Base-by-base conservation (phyloP, 116 monocot species). In the Posidonia oceanica region DNA sequence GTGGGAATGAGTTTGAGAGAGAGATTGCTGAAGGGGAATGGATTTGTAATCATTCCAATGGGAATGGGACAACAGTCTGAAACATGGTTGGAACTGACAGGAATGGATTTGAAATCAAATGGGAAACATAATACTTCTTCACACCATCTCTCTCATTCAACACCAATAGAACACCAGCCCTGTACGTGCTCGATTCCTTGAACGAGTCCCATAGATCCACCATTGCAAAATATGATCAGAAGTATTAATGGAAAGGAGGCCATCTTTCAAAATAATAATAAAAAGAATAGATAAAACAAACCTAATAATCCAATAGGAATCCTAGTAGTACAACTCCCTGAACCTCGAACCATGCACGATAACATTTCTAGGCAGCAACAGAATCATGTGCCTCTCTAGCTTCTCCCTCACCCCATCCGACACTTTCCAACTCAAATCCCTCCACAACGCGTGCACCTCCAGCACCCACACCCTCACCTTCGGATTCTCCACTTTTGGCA, bases 281-380 rank as follows among this genome's bases (percentile, higher is more conserved):
- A n/a, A 52, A 58, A 20, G 4, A 38, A 3, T 5, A 58, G 37
- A 57, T 23, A 7, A 52, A 22, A 61, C 66, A 12, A 38, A 95
- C 95, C 91, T 88, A 63, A 91, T 76, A 37, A 68, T 72, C 95
- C 95, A 95, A 44, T 95, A 91, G 39, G 91, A 84, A 52, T 95
- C 95, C 95, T 91, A 91, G 65, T 96, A 96, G 37, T 91, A 91
- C 17, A 91, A 85, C 83, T 96, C 96, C 42, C 75, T 54, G 55
- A 96, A 96, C 40, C 96, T 68, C 18, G 86, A 86, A 2, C 91
- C 96, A 0, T 89, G 91, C 7, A 91, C 70, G n/a, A 96, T 67
- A 36, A 87, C 72, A 17, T 56, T 64, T 12, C 57, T 68, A 12
- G 88, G 96, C 18, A 96, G 72, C 36, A 88, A 80, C 40, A 96